Evolutionary conservation across 495 filamentous ascomycete genomes (phyloP), one percentile per base, ranked within the genome.

Genomic region (Articulospora tetracladia): DNA sequence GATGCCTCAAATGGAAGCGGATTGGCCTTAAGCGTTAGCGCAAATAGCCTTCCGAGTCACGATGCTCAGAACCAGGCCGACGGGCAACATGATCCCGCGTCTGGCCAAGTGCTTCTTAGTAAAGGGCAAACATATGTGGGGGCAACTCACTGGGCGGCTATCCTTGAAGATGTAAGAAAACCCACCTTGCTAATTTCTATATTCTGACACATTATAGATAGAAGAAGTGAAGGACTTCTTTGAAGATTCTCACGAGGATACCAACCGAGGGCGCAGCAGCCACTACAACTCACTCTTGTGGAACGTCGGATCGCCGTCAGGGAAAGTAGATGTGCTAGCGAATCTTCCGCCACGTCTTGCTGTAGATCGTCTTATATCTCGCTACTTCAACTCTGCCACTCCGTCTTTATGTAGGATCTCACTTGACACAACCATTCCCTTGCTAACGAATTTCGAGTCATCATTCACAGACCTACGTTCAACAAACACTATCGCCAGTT

Each of bases 101-200:
- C 53, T 11, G 58, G 58, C n/a, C 55, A 58, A 23, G 53, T 66
- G 13, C n/a, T 64, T 7, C 10, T 69, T 71, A 48, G 69, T 62
- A 48, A 44, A 44, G 24, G 46, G 20, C 34, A 60, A 27, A 76
- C 69, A 17, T 83, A 79, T 50, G 75, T 83, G 7, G 79, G 77
- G 0, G 76, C 77, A 7, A 81, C 79, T 50, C 79, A 85, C 50
- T 83, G 79, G 69, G 75, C 82, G 65, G 77, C 81, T n/a, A 80
- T 85, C 36, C 64, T 83, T 20, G 76, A 84, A 23, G 65, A 72
- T 57, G 69, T 73, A 28, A 73, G 69, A 1, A 19, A 50, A 47
- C 24, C 34, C n/a, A 10, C n/a, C 34, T 39, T 39, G 34, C 10
- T 10, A 10, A 10, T 10, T 39, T 39, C 34, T 10, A 39, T 10